phyloP scores from a whole-genome alignment of 2,329 filamentous ascomycete genomes.

The Biscogniauxia mediterranea region DNA sequence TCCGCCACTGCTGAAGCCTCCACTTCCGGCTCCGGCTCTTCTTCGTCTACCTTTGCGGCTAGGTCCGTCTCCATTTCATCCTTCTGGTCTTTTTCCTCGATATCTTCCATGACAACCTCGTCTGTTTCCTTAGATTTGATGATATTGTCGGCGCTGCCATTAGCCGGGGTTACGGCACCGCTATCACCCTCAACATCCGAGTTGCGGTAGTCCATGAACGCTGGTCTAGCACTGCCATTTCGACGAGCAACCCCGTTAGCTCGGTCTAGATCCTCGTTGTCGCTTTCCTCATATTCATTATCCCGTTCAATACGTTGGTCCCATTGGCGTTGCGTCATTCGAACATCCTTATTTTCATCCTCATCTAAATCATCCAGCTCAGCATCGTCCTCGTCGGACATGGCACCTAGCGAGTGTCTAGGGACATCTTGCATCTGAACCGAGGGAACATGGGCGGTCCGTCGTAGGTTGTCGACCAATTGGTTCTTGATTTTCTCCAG shows the following conservation, averaged over 20 bases:
- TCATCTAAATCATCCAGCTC: constrained; percentile 71
- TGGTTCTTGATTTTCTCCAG: constrained; percentile 78
- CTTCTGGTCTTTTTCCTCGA: constrained; percentile 18
- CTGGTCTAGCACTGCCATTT: constrained; percentile 47
- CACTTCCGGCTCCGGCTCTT: constrained; percentile 18
- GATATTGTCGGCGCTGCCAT: constrained; percentile 34
- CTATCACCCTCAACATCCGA: constrained; percentile 43
- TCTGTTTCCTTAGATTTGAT: constrained; percentile 39
- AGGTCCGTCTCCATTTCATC: constrained; percentile 34
- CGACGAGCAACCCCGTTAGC: constrained; percentile 68
- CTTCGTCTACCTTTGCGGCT: constrained; percentile 24
- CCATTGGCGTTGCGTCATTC: constrained; percentile 77
- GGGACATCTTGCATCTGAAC: constrained; percentile 84
- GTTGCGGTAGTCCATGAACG: constrained; percentile 52
- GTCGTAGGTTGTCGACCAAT: constrained; percentile 82
- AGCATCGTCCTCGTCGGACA: constrained; percentile 66
- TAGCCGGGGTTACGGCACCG: constrained; percentile 37
- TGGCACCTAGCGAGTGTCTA: constrained; percentile 58
- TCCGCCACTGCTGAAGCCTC: constrained; percentile 21
- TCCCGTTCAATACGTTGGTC: constrained; percentile 75
- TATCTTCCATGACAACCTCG: constrained; percentile 39
- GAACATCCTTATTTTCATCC: constrained; percentile 80
- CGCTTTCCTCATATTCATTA: constrained; percentile 82
- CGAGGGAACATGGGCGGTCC: constrained; percentile 81
- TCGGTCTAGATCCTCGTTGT: constrained; percentile 78